These are phyloP conservation scores for Lycium ferocissimum DNA, from an alignment of 257 asterid genomes.

Conservation along the genomic window DNA sequence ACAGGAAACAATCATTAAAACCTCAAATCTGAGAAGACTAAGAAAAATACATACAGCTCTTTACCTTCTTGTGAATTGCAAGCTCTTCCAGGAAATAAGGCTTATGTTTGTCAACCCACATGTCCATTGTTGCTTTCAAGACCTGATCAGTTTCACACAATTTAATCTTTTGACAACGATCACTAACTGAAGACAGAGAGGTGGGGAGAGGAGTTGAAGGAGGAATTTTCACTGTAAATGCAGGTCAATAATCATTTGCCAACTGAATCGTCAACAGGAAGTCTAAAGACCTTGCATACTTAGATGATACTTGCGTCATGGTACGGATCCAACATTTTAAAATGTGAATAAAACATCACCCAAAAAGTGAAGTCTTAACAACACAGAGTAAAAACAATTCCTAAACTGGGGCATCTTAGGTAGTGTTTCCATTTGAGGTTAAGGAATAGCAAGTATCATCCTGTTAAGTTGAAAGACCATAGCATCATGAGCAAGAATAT, in stretches of 20 bases:
- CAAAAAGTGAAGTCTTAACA: background rate
- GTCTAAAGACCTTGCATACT: background rate
- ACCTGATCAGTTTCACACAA: constrained; percentile 49
- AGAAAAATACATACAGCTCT: constrained; percentile 25
- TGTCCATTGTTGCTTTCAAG: constrained; percentile 51
- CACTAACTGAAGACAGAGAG: background rate
- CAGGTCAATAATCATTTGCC: constrained; percentile 9
- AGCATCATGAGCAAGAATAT: constrained; percentile 23
- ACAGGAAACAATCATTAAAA: constrained; percentile 32
- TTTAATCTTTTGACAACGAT: constrained; percentile 11
- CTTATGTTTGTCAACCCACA: constrained; percentile 77
- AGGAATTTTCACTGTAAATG: background rate
- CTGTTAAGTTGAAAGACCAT: background rate
- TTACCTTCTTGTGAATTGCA: constrained; percentile 89
- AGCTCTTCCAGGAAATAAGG: constrained; percentile 79
- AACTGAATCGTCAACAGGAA: background rate
- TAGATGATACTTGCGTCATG: background rate
- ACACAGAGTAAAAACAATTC: background rate
- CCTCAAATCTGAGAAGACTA: constrained; percentile 1
- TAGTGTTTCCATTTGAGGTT: background rate
- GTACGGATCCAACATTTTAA: background rate
- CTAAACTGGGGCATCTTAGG: background rate
- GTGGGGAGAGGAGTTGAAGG: background rate
- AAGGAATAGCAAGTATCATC: constrained; percentile 5
- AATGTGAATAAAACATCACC: background rate